Conservation (phyloP, 345 rosid genomes). For the Salix viminalis region DNA sequence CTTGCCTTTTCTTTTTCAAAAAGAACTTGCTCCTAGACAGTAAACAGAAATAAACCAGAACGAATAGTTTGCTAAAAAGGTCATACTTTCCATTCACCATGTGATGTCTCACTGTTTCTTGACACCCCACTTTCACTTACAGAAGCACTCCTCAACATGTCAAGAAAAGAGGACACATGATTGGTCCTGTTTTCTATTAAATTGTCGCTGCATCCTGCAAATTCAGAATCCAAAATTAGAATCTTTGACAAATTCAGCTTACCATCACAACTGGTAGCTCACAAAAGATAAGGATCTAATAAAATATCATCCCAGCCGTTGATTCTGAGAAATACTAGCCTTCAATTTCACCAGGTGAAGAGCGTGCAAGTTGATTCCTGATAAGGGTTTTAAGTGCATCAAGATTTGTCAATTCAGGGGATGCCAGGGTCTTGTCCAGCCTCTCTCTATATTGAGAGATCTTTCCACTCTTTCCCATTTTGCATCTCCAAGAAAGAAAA, state of each 20-base stretch:
- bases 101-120: conserved; percentile 38
- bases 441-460: conserved; percentile 66
- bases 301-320: neutral
- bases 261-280: conserved; percentile 1
- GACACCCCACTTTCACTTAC: conserved; percentile 33
- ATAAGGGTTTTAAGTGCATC: conserved; percentile 54
- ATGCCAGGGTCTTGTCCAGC: conserved; percentile 67
- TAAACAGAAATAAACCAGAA: neutral
- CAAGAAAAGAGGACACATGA: conserved; percentile 63
- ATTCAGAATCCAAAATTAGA: conserved; percentile 8
- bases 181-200: conserved; percentile 50
- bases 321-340: conserved; percentile 34
- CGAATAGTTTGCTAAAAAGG: neutral
- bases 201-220: conserved; percentile 50
- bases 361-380: conserved; percentile 47
- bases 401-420: conserved; percentile 52
- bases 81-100: conserved; percentile 83
- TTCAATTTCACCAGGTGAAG: conserved; percentile 36
- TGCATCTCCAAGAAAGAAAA: conserved; percentile 20
- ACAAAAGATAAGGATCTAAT: neutral
- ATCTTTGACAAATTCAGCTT: conserved; percentile 1
- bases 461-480: conserved; percentile 50
- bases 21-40: neutral
- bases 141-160: conserved; percentile 82
- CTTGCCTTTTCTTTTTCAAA: neutral